Base-by-base conservation (phyloP, 352 stramenopile species). In the Phytophthora vignae region DNA sequence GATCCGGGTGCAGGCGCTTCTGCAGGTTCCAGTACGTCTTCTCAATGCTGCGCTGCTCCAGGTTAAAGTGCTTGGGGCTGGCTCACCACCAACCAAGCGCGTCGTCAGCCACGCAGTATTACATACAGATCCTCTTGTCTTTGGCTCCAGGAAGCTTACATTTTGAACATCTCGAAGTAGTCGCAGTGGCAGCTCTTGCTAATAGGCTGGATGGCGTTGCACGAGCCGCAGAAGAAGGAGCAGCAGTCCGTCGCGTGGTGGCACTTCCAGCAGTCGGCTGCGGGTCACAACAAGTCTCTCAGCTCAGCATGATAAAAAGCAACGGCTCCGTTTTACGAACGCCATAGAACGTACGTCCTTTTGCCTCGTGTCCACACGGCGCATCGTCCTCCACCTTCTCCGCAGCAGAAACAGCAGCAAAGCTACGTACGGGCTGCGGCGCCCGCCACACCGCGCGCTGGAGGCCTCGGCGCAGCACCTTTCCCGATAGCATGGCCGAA, bases 21-120 rank as follows among this genome's bases (percentile, higher is more conserved):
- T 95, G 89, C 53, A 96, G 64, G 58, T 91, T 92, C 89, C 89
- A 96, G 74, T 96, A 96, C 53, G 87, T 93, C 59, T 93, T 82
- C 69, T 96, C 89, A 56, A 96, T 94, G 56, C 79, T 90, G 69
- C 85, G 87, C 70, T 89, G 82, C 67, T 94, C 84, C 29, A 96
- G 59, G 22, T 87, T 87, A 71, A 96, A 96, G 59, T 90, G 82
- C 67, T 94, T 94, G 27, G 88, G 88, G 8, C 87, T 94, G 9
- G 40, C 54, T 2, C 19, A 12, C 19, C 55, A 71, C 49, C 12
- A 55, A 65, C 9, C 29, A 67, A 42, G 19, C 4, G 33, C 46
- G 14, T 29, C 10, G 52, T 77, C 55, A 78, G 42, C 8, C 11
- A 65, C 59, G n/a, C 14, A 44, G 19, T 40, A 40, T 40, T 40